Evolutionary conservation across 2,329 filamentous ascomycete genomes (phyloP).

Genomic region (Aspergillus fumigatus): DNA sequence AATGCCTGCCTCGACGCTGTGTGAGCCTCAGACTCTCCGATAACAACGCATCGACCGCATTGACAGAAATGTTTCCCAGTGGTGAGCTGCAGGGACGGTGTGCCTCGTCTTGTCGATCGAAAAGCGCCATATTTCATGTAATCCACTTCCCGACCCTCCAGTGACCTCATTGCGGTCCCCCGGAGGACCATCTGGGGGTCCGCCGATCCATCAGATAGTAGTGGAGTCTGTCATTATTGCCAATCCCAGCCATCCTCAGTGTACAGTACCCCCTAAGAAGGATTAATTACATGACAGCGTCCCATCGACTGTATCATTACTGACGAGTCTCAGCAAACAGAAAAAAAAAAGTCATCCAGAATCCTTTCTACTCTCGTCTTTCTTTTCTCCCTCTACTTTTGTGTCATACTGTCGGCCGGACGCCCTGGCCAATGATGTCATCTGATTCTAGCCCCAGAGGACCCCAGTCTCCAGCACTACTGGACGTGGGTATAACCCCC

Average conservation of each 20-base stretch:
- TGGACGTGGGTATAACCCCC: not conserved
- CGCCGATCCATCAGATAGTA: slow-evolving; percentile 9
- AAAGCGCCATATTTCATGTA: slow-evolving; percentile 5
- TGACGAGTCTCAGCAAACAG: not conserved
- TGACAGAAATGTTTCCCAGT: not conserved
- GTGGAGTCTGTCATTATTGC: slow-evolving; percentile 6
- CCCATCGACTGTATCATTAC: not conserved
- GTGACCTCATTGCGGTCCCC: slow-evolving; percentile 17
- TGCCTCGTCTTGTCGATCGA: slow-evolving; percentile 2
- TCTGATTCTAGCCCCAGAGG: not conserved
- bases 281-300: not conserved
- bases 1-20: not conserved
- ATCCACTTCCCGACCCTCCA: slow-evolving; percentile 7
- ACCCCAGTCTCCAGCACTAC: not conserved
- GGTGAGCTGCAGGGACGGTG: slow-evolving; percentile 12
- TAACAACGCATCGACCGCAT: not conserved
- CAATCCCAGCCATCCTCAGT: slow-evolving; percentile 9
- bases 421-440: not conserved
- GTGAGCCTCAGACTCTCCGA: not conserved
- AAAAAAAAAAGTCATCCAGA: not conserved
- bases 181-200: slow-evolving; percentile 8
- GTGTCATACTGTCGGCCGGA: not conserved
- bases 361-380: not conserved
- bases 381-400: not conserved
- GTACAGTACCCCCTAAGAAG: not conserved